A percentile compares a stretch with the other conserved stretches of the same genome.
These are phyloP conservation scores for Trypanosoma melophagium DNA, from an alignment of 208 protist genomes.

Conservation along the genomic window DNA sequence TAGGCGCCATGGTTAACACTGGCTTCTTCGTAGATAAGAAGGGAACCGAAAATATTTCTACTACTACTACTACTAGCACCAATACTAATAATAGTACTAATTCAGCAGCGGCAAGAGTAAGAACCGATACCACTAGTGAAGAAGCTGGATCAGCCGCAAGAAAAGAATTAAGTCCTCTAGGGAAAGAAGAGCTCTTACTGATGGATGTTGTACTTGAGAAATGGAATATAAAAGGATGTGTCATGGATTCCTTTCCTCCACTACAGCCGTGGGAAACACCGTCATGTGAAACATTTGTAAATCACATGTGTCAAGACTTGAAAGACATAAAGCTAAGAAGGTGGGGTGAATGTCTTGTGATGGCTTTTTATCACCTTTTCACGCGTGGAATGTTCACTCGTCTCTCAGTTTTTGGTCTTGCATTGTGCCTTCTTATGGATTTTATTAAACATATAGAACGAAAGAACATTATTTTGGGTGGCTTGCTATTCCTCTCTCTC, in stretches of 20 bases:
- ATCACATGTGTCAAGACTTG: not conserved
- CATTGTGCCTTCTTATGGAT: constrained; percentile 7
- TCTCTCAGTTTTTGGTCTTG: constrained; percentile 15
- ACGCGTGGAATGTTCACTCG: constrained; percentile 14
- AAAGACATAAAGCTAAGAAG: not conserved
- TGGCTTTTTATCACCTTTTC: constrained; percentile 21
- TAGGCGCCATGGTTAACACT: constrained; percentile 15
- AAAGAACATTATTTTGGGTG: constrained; percentile 1
- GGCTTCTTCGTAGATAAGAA: constrained; percentile 2
- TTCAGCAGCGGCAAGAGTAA: no score
- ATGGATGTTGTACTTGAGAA: constrained; percentile 5
- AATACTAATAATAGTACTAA: no score
- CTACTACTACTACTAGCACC: not conserved
- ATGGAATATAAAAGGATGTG: not conserved
- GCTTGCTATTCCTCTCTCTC: constrained; percentile 11
- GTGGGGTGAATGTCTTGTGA: constrained; percentile 13
- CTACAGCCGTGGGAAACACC: not conserved
- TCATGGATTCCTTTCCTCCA: not conserved
- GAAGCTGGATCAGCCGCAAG: not conserved
- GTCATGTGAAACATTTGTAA: constrained; percentile 12
- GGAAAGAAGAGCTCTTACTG: not conserved
- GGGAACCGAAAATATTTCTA: not conserved
- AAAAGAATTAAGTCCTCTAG: not conserved
- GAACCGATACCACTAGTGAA: not conserved
- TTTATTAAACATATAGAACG: not conserved